Evolutionary conservation across 306 rosid genomes (phyloP), one percentile per base, ranked within the genome.

Genomic region (Vigna reflexopilosa): DNA sequence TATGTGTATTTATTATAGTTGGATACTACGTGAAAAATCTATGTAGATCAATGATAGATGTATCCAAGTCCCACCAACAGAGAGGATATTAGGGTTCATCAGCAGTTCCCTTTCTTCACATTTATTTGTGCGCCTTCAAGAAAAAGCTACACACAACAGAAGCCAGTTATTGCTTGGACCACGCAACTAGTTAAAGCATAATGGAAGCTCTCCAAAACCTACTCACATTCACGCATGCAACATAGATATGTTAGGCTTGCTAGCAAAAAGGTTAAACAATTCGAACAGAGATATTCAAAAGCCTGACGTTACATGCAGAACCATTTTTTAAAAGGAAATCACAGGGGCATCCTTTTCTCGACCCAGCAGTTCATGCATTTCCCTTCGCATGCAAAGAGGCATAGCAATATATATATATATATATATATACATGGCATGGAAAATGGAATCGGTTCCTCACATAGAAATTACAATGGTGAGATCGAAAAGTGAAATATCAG

Each of bases 211-310:
- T 14, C 75, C 56, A 52, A 44, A 77, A 24, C 24, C 81, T 54
- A 44, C 49, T 54, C 38, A 42, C 12, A 26, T 28, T 63, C 68
- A 32, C 20, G 24, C 28, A 56, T 4, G n/a, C 59, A 57, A 11
- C 28, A 22, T 22, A 42, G 36, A 44, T 26, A 26, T 17, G 26
- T 86, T 66, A 20, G 81, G 78, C 76, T 15, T 49, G 78, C 34
- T 28, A 42, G 38, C 65, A 26, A 81, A 52, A 51, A 34, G 52
- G 42, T 30, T 5, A 19, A 54, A 62, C 51, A 64, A 38, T 47
- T 77, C 56, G 80, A 84, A 75, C 59, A 54, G 49, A 81, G 75
- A 17, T 80, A 75, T 56, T 54, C 28, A 30, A n/a, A 67, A 49
- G 77, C 34, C 68, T 80, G 79, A 40, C 82, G 77, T 55, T 55